Evolutionary conservation across 371 early-diverging fungal genomes (phyloP).

Genomic region (Rhizopus sp.): DNA sequence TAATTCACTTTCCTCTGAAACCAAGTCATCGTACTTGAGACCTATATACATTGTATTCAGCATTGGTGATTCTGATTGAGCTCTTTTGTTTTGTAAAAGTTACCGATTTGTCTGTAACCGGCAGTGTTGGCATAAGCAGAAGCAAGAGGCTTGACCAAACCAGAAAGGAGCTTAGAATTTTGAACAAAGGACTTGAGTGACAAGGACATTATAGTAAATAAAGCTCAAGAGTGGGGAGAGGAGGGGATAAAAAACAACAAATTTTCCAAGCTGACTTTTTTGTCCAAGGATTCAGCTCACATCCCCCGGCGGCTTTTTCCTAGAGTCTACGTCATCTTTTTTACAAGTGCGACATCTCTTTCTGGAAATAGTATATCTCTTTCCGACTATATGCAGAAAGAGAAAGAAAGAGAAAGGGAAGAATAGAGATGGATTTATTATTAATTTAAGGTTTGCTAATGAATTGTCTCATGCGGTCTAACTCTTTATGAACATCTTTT

Average conservation of each 20-base stretch:
- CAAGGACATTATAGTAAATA: slow-evolving; percentile 35
- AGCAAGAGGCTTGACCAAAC: slow-evolving; percentile 72
- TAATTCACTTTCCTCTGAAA: slow-evolving; percentile 83
- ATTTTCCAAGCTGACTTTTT: background rate
- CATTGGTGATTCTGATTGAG: background rate
- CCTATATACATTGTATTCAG: slow-evolving; percentile 53
- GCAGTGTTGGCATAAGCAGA: slow-evolving; percentile 74
- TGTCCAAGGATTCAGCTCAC: background rate
- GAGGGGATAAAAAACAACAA: background rate
- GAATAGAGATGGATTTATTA: no score
- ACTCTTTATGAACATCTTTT: slow-evolving; percentile 52
- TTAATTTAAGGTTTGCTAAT: slow-evolving; percentile 21
- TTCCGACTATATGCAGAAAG: no score
- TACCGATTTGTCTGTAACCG: slow-evolving; percentile 82
- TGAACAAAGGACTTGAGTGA: slow-evolving; percentile 56
- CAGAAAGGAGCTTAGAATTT: slow-evolving; percentile 63
- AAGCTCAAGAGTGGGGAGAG: slow-evolving; percentile 31
- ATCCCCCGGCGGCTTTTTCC: background rate
- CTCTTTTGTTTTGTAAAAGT: slow-evolving; percentile 5
- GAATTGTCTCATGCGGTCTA: slow-evolving; percentile 50
- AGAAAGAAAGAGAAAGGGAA: no score
- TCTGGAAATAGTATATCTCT: no score
- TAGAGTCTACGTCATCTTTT: no score
- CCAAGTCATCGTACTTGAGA: slow-evolving; percentile 89
- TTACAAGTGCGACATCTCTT: no score